Evolutionary conservation across 1,284 basidiomycete species (phyloP).

Genomic region (Ustilago trichophora): DNA sequence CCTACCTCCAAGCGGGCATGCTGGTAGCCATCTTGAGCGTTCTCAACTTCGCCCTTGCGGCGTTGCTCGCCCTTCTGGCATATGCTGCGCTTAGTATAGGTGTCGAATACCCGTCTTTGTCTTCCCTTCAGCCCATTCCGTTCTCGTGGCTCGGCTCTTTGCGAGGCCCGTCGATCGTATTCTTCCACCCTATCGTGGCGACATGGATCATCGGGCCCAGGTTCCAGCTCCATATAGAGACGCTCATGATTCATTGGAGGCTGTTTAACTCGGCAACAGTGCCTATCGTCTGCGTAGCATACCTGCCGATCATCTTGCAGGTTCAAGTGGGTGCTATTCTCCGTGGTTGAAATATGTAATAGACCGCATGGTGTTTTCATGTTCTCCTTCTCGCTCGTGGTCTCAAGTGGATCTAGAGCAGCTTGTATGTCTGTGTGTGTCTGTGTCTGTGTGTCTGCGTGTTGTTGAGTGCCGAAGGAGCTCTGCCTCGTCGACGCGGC

Average conservation of each 20-base stretch:
- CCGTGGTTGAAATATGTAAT: too few species aligned
- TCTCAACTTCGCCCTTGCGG: constrained; percentile 56
- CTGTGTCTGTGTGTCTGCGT: too few species aligned
- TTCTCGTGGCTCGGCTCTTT: too few species aligned
- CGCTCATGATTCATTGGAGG: constrained; percentile 16
- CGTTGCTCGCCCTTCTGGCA: constrained; percentile 15
- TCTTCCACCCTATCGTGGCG: constrained; percentile 19
- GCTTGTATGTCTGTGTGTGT: too few species aligned
- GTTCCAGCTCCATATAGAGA: neutral
- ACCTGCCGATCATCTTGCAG: constrained; percentile 35
- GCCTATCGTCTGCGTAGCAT: constrained; percentile 24
- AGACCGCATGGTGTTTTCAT: too few species aligned
- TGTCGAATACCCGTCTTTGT: neutral
- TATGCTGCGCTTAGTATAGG: constrained; percentile 16
- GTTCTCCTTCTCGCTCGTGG: too few species aligned
- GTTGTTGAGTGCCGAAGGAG: too few species aligned
- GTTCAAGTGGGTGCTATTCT: constrained; percentile 22
- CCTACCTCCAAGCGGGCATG: constrained; percentile 57
- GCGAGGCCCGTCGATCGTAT: neutral
- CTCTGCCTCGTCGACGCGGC: too few species aligned
- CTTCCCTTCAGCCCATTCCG: neutral
- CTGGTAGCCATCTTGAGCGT: constrained; percentile 50
- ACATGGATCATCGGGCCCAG: neutral
- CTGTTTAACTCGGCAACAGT: constrained; percentile 25
- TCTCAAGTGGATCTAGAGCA: too few species aligned